A percentile compares a stretch with the other conserved stretches of the same genome.
Evolutionary conservation across 441 rosid genomes (phyloP).

Genomic region (Manihot esculenta): DNA sequence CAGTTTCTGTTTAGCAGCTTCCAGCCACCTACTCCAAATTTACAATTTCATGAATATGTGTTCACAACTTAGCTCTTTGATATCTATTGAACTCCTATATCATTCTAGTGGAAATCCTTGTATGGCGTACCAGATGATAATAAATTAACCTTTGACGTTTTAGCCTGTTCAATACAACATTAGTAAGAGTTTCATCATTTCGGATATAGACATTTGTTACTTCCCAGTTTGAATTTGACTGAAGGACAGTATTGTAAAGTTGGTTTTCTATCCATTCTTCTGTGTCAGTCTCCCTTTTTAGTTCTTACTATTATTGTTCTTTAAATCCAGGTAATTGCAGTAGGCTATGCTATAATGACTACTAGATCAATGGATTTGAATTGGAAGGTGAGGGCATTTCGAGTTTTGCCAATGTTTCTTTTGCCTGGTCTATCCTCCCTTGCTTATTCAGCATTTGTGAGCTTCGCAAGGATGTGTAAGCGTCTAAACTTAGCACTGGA

Average conservation of each 20-base stretch:
- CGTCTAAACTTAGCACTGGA: slow-evolving; percentile 11
- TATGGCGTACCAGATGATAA: background rate
- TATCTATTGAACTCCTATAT: background rate
- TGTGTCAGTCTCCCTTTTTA: no score
- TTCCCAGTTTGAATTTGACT: background rate
- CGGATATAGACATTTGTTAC: background rate
- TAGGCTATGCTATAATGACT: slow-evolving; percentile 71
- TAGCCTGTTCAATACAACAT: background rate
- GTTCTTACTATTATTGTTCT: background rate
- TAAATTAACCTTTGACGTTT: background rate
- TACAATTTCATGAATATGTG: background rate
- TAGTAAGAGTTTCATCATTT: no score
- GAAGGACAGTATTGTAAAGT: background rate
- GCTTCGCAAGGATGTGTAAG: slow-evolving; percentile 78
- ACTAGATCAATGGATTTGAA: slow-evolving; percentile 65
- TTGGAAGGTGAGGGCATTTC: slow-evolving; percentile 79
- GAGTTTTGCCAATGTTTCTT: slow-evolving; percentile 81
- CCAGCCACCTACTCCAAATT: no score
- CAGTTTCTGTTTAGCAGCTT: background rate
- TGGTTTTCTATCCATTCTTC: background rate
- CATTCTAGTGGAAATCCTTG: background rate
- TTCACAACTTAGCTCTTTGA: background rate
- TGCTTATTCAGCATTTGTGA: slow-evolving; percentile 55
- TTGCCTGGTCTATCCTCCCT: slow-evolving; percentile 65
- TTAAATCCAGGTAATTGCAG: slow-evolving; percentile 56